Evolutionary conservation across 805 yeast species (phyloP).

Genomic region (Metschnikowia picachoensis): DNA sequence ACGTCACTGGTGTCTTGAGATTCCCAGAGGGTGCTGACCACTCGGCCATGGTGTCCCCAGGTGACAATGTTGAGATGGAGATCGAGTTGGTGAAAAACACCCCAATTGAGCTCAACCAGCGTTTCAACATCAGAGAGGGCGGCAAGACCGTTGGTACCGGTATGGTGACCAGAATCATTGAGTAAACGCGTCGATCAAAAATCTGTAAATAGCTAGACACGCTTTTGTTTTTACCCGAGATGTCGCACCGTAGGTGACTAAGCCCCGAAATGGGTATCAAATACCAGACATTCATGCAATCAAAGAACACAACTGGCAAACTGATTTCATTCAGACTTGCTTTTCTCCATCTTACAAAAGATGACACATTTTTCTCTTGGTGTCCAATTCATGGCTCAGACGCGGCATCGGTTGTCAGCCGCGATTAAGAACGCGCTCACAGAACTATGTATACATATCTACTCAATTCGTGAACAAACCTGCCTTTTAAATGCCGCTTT

Average conservation of each 20-base stretch:
- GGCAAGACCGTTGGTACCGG: slow-evolving; percentile 99
- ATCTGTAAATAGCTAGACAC: slow-evolving; percentile 7
- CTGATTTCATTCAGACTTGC: too few relatives aligned
- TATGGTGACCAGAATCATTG: slow-evolving; percentile 87
- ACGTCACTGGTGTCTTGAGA: slow-evolving; percentile 83
- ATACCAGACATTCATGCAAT: too few relatives aligned
- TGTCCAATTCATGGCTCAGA: too few relatives aligned
- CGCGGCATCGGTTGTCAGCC: too few relatives aligned
- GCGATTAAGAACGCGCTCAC: too few relatives aligned
- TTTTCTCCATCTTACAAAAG: too few relatives aligned
- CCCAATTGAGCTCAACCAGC: slow-evolving; percentile 93
- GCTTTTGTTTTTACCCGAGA: neutral
- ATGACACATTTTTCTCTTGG: too few relatives aligned
- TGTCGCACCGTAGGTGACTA: neutral
- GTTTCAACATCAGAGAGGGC: slow-evolving; percentile 99
- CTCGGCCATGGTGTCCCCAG: slow-evolving; percentile 91
- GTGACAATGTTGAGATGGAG: slow-evolving; percentile 97
- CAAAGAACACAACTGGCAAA: too few relatives aligned
- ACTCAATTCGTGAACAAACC: too few relatives aligned
- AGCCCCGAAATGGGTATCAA: neutral
- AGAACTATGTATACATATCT: too few relatives aligned
- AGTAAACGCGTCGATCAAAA: slow-evolving; percentile 32
- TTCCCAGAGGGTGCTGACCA: slow-evolving; percentile 87
- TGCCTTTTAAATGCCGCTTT: slow-evolving; percentile 9
- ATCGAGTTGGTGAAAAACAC: slow-evolving; percentile 87